A percentile compares a stretch with the other conserved stretches of the same genome.
Conservation (phyloP, 495 filamentous ascomycete species). For the Tuber aestivum region DNA sequence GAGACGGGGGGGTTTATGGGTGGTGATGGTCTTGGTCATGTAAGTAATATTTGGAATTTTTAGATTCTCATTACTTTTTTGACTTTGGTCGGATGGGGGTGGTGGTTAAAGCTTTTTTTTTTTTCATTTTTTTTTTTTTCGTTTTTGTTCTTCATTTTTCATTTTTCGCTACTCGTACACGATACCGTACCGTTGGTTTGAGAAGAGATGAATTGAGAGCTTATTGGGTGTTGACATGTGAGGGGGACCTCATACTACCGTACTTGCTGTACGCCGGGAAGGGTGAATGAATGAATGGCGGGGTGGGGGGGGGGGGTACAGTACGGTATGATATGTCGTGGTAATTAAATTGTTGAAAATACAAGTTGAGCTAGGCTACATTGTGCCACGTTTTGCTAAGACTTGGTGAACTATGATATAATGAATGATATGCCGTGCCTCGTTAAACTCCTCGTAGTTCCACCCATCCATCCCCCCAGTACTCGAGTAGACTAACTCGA, state of each 20-base stretch:
- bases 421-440: not conserved
- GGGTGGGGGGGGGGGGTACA: not conserved
- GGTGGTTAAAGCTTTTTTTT: not conserved
- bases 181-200: not conserved
- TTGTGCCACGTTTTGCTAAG: not conserved
- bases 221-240: not conserved
- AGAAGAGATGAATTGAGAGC: not conserved
- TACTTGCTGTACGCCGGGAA: no score
- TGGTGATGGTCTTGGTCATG: conserved; percentile 2
- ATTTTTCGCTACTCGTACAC: not conserved
- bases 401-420: not conserved
- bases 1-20: not conserved
- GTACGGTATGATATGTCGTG: not conserved
- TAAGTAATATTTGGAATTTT: conserved; percentile 7
- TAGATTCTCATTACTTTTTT: conserved; percentile 4
- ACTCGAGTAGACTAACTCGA: no score
- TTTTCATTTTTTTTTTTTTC: not conserved
- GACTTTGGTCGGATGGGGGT: not conserved
- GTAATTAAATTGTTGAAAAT: not conserved
- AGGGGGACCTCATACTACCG: not conserved
- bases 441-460: not conserved
- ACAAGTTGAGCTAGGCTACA: not conserved
- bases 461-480: not conserved
- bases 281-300: no score
- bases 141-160: not conserved